Conservation (phyloP, 495 filamentous ascomycete genomes). For the Hypoxylon lenormandii region DNA sequence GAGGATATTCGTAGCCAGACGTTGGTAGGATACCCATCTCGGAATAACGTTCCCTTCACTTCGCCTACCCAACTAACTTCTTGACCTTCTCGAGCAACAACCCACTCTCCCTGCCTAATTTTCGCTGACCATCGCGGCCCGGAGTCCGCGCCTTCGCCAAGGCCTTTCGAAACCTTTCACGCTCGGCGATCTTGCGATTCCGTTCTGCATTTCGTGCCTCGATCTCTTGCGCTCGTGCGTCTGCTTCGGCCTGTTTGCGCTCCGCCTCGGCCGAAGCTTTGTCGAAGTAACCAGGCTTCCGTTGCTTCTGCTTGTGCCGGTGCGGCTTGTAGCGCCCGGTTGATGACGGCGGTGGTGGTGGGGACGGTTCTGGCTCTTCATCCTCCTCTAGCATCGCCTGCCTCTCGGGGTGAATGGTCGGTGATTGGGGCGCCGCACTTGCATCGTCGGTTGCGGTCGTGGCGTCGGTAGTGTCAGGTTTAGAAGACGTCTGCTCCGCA, state of each 20-base stretch:
- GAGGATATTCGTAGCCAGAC: neutral
- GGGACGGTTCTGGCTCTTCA: constrained; percentile 44
- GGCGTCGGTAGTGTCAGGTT: constrained; percentile 24
- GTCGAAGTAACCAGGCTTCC: constrained; percentile 76
- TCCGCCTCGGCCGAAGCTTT: constrained; percentile 80
- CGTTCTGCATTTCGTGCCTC: constrained; percentile 68
- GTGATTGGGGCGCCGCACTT: constrained; percentile 48
- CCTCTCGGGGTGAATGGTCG: constrained; percentile 78
- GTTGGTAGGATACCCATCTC: neutral
- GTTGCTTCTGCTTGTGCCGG: constrained; percentile 53
- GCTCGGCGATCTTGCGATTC: constrained; percentile 67
- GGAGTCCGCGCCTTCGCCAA: constrained; percentile 81
- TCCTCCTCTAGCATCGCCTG: constrained; percentile 68
- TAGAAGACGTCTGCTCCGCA: constrained; percentile 57
- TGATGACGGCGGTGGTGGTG: constrained; percentile 9
- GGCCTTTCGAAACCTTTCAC: constrained; percentile 72
- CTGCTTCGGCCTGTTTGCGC: constrained; percentile 71
- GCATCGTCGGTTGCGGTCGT: constrained; percentile 41
- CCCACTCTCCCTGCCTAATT: constrained; percentile 86
- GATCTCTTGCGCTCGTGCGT: constrained; percentile 68
- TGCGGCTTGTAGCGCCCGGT: constrained; percentile 28
- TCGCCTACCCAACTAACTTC: constrained; percentile 68
- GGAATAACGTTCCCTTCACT: neutral
- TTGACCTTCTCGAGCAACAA: constrained; percentile 84
- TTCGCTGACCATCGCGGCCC: constrained; percentile 81